A percentile compares a stretch with the other conserved stretches of the same genome.
Conservation (phyloP, 177 flowering plant species). For the Vitis hybrid region DNA sequence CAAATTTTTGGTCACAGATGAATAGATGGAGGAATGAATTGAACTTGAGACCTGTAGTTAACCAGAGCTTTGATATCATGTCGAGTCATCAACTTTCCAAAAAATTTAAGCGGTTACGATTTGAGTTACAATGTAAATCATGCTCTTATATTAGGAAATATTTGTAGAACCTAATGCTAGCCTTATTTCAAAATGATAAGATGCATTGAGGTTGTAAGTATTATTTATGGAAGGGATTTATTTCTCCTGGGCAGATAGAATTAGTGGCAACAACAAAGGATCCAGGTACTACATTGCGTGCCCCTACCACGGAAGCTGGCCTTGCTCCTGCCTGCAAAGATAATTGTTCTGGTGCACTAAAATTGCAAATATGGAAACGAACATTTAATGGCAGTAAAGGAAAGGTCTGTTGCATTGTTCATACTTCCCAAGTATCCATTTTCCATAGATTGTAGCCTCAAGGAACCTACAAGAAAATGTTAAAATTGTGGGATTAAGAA, state of each 20-base stretch:
- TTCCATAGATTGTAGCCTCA: no score
- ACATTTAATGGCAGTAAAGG: constrained; percentile 80
- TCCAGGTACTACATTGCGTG: constrained; percentile 80
- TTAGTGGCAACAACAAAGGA: constrained; percentile 71
- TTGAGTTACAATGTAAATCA: no score
- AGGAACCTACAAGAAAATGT: no score
- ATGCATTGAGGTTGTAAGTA: background rate
- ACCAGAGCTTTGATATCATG: no score
- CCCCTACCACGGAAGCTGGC: constrained; percentile 92
- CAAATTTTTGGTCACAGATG: no score
- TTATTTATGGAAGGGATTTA: background rate
- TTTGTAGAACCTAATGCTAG: background rate
- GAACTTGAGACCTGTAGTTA: no score
- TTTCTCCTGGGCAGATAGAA: constrained; percentile 56
- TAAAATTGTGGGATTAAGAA: no score
- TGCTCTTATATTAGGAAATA: background rate
- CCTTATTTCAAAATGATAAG: background rate
- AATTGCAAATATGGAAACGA: constrained; percentile 70
- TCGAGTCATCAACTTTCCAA: no score
- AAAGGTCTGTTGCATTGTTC: constrained; percentile 46
- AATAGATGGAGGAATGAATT: no score
- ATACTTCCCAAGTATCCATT: background rate
- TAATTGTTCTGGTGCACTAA: constrained; percentile 70
- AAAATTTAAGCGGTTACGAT: no score
- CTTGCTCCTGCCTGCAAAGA: constrained; percentile 90